Conservation (phyloP, 108 stramenopile species). For the Nitzschia palea region DNA sequence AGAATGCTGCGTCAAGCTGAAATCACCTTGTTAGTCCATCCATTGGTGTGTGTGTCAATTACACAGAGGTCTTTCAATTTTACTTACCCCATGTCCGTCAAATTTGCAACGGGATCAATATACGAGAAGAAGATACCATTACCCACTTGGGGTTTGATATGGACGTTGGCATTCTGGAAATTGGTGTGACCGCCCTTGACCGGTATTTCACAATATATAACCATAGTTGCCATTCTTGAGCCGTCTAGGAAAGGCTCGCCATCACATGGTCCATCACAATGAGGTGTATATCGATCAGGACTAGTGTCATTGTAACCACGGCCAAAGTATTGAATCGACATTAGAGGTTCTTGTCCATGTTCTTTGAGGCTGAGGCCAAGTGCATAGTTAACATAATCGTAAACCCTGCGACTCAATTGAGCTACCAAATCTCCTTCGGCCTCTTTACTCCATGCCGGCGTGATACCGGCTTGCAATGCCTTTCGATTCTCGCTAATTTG, state of each 20-base stretch:
- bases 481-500: slow-evolving; percentile 53
- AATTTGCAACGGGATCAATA: slow-evolving; percentile 62
- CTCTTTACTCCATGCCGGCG: slow-evolving; percentile 56
- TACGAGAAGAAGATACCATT: slow-evolving; percentile 88
- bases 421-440: slow-evolving; percentile 59
- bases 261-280: slow-evolving; percentile 85
- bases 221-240: slow-evolving; percentile 91
- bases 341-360: slow-evolving; percentile 84
- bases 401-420: slow-evolving; percentile 55
- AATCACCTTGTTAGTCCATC: neutral
- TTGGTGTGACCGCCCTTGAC: slow-evolving; percentile 86
- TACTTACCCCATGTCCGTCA: slow-evolving; percentile 54
- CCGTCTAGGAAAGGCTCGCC: slow-evolving; percentile 63
- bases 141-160: slow-evolving; percentile 72
- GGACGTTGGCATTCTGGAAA: slow-evolving; percentile 85
- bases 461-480: slow-evolving; percentile 80
- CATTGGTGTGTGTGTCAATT: neutral
- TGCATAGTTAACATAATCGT: slow-evolving; percentile 75
- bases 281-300: slow-evolving; percentile 91
- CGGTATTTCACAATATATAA: slow-evolving; percentile 87
- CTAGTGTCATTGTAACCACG: slow-evolving; percentile 60
- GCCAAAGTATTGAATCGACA: slow-evolving; percentile 83
- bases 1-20: slow-evolving; percentile 49
- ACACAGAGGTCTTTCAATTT: neutral
- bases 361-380: slow-evolving; percentile 58